Conservation (phyloP, 805 yeast species). For the Barnettozyma wickerhamii region DNA sequence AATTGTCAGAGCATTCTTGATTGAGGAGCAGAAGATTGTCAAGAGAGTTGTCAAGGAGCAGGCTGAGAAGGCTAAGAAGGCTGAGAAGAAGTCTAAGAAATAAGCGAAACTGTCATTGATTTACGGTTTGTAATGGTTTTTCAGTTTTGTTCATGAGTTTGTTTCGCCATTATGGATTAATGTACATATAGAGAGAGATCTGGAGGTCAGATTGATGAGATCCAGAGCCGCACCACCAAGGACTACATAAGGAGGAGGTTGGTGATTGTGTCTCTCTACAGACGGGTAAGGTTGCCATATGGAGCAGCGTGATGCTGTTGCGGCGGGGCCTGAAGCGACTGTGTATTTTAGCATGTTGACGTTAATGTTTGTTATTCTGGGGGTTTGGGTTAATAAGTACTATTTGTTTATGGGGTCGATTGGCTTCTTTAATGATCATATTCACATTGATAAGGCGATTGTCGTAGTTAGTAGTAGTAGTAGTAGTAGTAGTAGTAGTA, state of each 20-base stretch:
- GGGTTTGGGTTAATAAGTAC: not conserved
- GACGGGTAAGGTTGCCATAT: no score
- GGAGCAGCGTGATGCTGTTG: no score
- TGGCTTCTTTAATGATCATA: constrained; percentile 4
- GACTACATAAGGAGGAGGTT: no score
- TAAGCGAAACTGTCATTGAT: not conserved
- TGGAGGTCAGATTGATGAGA: no score
- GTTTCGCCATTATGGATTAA: constrained; percentile 1
- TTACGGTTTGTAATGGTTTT: not conserved
- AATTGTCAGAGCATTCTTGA: constrained; percentile 98
- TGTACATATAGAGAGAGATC: no score
- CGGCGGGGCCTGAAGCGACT: no score
- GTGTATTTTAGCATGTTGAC: no score
- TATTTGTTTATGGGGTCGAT: not conserved
- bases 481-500: no score
- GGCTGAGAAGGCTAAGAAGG: constrained; percentile 79
- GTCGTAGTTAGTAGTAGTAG: no score
- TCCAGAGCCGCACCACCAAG: no score
- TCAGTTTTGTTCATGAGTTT: constrained; percentile 3
- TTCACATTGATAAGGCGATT: no score
- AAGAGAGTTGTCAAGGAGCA: constrained; percentile 98
- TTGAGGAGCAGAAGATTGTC: constrained; percentile 99
- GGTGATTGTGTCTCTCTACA: no score
- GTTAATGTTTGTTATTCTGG: not conserved
- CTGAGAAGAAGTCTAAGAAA: constrained; percentile 36